Evolutionary conservation across 805 yeast genomes (phyloP).

Genomic region (Limtongia smithiae): DNA sequence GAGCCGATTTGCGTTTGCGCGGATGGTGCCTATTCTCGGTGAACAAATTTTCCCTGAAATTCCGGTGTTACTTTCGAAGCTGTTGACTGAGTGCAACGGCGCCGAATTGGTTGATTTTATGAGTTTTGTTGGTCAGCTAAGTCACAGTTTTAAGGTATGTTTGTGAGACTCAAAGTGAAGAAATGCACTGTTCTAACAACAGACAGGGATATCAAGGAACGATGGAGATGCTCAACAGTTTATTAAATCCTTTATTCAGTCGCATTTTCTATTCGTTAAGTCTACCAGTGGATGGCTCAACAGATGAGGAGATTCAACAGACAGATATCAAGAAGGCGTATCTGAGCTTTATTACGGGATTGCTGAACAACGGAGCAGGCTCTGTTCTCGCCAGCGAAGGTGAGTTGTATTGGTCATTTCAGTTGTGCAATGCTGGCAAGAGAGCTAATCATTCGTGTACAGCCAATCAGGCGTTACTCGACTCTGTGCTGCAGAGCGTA

Average conservation of each 20-base stretch:
- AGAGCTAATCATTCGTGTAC: slow-evolving; percentile 22
- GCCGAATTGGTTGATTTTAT: slow-evolving; percentile 67
- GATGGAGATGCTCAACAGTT: slow-evolving; percentile 67
- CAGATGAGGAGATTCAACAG: slow-evolving; percentile 65
- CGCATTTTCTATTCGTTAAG: slow-evolving; percentile 24
- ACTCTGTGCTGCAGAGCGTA: slow-evolving; percentile 22
- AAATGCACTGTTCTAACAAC: not conserved
- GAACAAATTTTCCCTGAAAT: slow-evolving; percentile 49
- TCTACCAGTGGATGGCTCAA: slow-evolving; percentile 38
- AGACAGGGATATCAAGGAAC: slow-evolving; percentile 51
- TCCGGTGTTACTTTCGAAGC: slow-evolving; percentile 66
- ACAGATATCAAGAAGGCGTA: slow-evolving; percentile 64
- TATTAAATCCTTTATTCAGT: slow-evolving; percentile 68
- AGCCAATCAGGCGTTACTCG: slow-evolving; percentile 17
- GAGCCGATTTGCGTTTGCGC: slow-evolving; percentile 72
- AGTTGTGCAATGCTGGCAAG: not conserved
- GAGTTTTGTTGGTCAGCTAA: slow-evolving; percentile 81
- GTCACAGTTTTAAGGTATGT: slow-evolving; percentile 60
- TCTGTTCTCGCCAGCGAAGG: slow-evolving; percentile 69
- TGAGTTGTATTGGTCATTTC: slow-evolving; percentile 39
- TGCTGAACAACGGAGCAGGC: slow-evolving; percentile 73
- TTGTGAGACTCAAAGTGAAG: not conserved
- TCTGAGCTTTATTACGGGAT: slow-evolving; percentile 62
- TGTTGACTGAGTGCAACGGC: slow-evolving; percentile 58
- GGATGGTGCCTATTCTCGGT: slow-evolving; percentile 74